These are phyloP conservation scores for Ambrosiella xylebori DNA, from an alignment of 2,329 filamentous ascomycete species.

Conservation along the genomic window DNA sequence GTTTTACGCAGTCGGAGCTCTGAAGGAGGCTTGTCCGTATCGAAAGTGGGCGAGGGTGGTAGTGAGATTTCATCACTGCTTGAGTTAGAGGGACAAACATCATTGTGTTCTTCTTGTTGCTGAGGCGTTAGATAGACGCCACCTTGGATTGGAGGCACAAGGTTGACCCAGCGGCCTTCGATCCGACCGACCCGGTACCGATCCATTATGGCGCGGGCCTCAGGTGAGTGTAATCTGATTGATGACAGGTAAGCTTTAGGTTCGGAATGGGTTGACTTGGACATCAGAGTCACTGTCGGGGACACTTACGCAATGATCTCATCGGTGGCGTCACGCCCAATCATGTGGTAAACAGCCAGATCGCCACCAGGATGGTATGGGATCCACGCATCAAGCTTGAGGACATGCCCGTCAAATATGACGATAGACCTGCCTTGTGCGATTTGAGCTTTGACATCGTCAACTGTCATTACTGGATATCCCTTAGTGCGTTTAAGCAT, in stretches of 20 bases:
- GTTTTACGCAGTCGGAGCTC: constrained; percentile 9
- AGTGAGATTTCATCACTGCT: constrained; percentile 38
- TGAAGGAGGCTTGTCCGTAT: constrained; percentile 18
- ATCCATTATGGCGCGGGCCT: constrained; percentile 60
- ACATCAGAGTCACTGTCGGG: background rate
- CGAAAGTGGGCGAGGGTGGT: constrained; percentile 33
- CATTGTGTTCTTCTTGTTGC: constrained; percentile 2
- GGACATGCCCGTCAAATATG: constrained; percentile 61
- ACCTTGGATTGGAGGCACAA: constrained; percentile 79
- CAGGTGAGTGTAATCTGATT: constrained; percentile 59
- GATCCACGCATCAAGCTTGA: constrained; percentile 80
- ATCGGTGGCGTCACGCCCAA: constrained; percentile 84
- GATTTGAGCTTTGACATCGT: constrained; percentile 52
- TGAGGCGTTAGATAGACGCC: constrained; percentile 42
- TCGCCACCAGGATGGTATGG: constrained; percentile 83
- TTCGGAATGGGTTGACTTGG: constrained; percentile 9
- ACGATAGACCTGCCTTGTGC: constrained; percentile 64
- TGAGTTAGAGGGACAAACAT: constrained; percentile 15
- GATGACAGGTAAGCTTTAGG: constrained; percentile 2
- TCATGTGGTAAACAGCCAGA: constrained; percentile 82
- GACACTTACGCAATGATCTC: constrained; percentile 68
- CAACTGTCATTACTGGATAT: constrained; percentile 24
- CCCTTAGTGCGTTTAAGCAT: constrained; percentile 13
- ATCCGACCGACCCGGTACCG: constrained; percentile 71
- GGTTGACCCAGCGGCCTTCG: constrained; percentile 71